Conservation (phyloP, 2,329 filamentous ascomycete genomes). For the Cryphonectria nitschkei region DNA sequence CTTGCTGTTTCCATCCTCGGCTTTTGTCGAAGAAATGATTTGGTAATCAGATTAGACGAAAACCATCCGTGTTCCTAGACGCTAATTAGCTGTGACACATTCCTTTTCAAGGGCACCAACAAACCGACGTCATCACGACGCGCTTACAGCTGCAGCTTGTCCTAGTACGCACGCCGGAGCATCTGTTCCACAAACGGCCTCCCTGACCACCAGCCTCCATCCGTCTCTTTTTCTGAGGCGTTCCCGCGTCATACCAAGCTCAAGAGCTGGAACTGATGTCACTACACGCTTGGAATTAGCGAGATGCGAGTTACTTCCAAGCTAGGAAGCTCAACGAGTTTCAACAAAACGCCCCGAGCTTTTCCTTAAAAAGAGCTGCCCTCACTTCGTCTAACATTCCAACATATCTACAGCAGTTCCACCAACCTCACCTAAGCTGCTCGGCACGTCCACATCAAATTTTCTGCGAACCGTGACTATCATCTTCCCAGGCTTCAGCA, state of each 20-base stretch:
- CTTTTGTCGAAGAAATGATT: background rate
- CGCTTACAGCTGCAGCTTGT: background rate
- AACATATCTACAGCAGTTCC: background rate
- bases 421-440: background rate
- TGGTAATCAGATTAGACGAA: background rate
- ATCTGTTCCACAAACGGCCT: slow-evolving; percentile 5
- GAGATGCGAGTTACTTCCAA: background rate
- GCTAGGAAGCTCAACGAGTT: background rate
- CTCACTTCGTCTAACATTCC: background rate
- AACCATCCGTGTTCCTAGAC: background rate
- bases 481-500: background rate
- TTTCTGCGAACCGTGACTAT: background rate
- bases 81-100: background rate
- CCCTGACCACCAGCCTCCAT: background rate
- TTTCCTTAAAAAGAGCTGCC: background rate
- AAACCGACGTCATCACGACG: slow-evolving; percentile 13
- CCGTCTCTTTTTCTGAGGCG: background rate
- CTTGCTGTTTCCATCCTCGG: background rate
- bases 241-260: background rate
- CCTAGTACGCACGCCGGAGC: background rate
- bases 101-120: background rate
- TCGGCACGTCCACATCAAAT: background rate
- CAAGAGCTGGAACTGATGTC: slow-evolving; percentile 1
- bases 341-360: background rate
- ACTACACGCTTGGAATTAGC: background rate